Evolutionary conservation across 139 green algal genomes (phyloP), one percentile per base, ranked within the genome.

Genomic region (Astrephomene gubernaculifera): DNA sequence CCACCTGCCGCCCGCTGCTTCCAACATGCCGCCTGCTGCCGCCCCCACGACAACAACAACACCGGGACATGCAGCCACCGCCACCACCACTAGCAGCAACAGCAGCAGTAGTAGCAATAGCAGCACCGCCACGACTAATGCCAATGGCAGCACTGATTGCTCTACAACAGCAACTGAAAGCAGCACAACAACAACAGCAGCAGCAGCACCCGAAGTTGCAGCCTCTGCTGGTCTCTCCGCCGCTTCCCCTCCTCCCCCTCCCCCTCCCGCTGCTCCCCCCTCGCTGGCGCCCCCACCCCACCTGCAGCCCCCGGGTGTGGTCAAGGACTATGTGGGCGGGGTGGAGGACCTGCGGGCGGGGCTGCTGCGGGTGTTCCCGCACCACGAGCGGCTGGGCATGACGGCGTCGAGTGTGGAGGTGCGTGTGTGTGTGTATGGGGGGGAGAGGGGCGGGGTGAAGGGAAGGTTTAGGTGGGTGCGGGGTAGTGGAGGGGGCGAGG

Each of bases 261-360:
- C n/a, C n/a, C n/a, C n/a, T n/a, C n/a, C n/a, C n/a, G n/a, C n/a
- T n/a, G n/a, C n/a, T n/a, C n/a, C n/a, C 17, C 6, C 31, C 17
- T 6, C 19, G 14, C 57, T 39, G 44, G 45, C 27, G 54, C 38
- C 36, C 0, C 36, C n/a, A 29, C 54, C 38, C 21, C 36, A 3
- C 38, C 36, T 38, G 38, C 76, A 83, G 57, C 33, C 83, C 2
- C 31, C 8, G 0, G 41, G 69, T 0, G 2, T 81, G 10, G 90
- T 94, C n/a, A 73, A 91, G 76, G 90, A 94, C 84, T 94, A 89
- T 72, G 80, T 91, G 39, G 87, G 87, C 6, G 88, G 85, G 2
- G 85, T 90, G 53, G 3, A 60, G 21, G 87, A 94, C 82, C 69
- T 89, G 19, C 43, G 71, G 31, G 63, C 79, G 29, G 38, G 73